These are phyloP conservation scores for Lanmaoa pseudosensibilis DNA, from an alignment of 768 basidiomycete species.

Conservation along the genomic window DNA sequence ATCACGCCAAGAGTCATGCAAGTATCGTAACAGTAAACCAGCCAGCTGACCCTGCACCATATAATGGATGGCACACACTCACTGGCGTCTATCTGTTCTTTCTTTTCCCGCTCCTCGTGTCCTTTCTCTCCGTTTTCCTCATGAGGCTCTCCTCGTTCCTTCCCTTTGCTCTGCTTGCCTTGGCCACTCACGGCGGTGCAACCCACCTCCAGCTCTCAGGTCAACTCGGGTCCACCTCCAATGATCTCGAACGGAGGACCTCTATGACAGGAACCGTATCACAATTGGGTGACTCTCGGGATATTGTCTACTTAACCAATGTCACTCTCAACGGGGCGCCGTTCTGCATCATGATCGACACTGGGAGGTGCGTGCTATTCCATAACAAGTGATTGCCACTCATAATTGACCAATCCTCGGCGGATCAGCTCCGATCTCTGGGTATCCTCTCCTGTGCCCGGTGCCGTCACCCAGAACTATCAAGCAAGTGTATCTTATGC, in stretches of 20 bases:
- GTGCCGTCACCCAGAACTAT: slow-evolving; percentile 39
- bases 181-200: slow-evolving; percentile 5
- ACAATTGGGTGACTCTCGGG: slow-evolving; percentile 29
- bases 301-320: slow-evolving; percentile 40
- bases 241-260: slow-evolving; percentile 25
- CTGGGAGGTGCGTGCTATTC: slow-evolving; percentile 40
- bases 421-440: slow-evolving; percentile 62
- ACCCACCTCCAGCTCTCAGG: slow-evolving; percentile 19
- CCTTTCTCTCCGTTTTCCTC: neutral
- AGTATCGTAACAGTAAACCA: too few relatives aligned
- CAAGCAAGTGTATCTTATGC: slow-evolving; percentile 51
- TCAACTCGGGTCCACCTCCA: slow-evolving; percentile 3
- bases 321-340: slow-evolving; percentile 38
- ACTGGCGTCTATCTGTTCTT: neutral
- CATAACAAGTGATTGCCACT: neutral
- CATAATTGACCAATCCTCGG: slow-evolving; percentile 6
- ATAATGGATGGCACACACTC: neutral
- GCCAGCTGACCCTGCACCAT: neutral
- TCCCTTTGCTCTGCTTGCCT: slow-evolving; percentile 7
- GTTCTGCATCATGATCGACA: slow-evolving; percentile 43
- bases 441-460: slow-evolving; percentile 48
- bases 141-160: slow-evolving; percentile 17
- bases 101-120: neutral
- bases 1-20: too few relatives aligned
- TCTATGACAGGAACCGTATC: slow-evolving; percentile 28